Conservation (phyloP, 371 early-diverging fungal species). For the Rhizopus microsporus region DNA sequence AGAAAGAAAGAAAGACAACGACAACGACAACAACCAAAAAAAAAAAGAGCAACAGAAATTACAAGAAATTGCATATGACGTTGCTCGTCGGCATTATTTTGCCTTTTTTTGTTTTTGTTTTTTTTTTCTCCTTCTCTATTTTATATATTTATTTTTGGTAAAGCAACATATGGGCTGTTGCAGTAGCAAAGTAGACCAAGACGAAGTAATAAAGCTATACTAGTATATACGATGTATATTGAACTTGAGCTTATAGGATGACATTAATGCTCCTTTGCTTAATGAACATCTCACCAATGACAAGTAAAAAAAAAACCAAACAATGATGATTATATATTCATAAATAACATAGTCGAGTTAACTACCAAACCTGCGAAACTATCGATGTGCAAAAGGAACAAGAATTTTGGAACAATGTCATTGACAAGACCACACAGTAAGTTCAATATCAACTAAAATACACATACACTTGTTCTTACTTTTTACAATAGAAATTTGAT, state of each 20-base stretch:
- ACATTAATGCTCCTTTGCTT: conserved; percentile 36
- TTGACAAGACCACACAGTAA: conserved; percentile 52
- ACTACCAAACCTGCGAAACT: conserved; percentile 35
- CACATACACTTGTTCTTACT: neutral
- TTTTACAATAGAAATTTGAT: conserved; percentile 42
- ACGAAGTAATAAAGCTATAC: conserved; percentile 30
- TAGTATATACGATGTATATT: neutral
- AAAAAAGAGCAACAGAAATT: conserved; percentile 1
- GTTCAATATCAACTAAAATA: conserved; percentile 1
- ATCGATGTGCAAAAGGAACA: conserved; percentile 49
- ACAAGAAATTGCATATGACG: neutral
- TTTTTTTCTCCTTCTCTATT: conserved; percentile 2
- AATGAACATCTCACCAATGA: conserved; percentile 28
- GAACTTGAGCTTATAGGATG: conserved; percentile 20
- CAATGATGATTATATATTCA: neutral
- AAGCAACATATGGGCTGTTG: conserved; percentile 42
- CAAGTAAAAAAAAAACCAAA: conserved; percentile 26
- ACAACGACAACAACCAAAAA: neutral
- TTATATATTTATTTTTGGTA: neutral
- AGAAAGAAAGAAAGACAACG: conserved; percentile 6
- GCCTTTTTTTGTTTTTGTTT: conserved; percentile 7
- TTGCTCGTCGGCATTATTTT: conserved; percentile 6
- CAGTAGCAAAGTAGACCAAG: conserved; percentile 45
- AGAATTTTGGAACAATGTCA: conserved; percentile 47
- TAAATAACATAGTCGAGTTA: conserved; percentile 22